Evolutionary conservation across 495 filamentous ascomycete genomes (phyloP), one percentile per base, ranked within the genome.

Genomic region (Neurospora intermedia): DNA sequence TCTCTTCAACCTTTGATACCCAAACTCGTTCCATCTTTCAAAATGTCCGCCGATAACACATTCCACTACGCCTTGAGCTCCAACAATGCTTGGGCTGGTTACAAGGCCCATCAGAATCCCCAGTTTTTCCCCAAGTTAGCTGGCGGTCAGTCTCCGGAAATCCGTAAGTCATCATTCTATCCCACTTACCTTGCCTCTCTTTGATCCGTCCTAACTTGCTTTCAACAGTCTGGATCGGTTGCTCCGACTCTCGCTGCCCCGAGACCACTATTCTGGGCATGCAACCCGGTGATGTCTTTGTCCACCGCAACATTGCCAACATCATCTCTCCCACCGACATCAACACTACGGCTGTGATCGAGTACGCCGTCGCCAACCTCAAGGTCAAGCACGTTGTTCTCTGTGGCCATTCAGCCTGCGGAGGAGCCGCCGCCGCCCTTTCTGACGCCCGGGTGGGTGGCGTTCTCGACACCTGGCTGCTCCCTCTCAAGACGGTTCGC

Each of bases 261-360:
- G 94, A 97, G 80, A 97, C 94, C 13, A 94, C 91, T 72, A 84
- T 97, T 76, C 86, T 94, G 6, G 89, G 90, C 75, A 87, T 94
- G 66, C 85, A 93, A 73, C 94, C 94, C 5, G 94, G 94, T 75
- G 93, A 97, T 76, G 90, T 97, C 75, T 97, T 97, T 81, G 91
- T 93, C 71, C 94, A 97, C 86, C 92, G 94, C 80, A 97, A 97
- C 85, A 96, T 97, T 81, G 94, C 93, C 80, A 97, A 97, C 84
- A 87, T 96, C 81, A 81, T 97, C 70, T 89, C 90, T 72, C 85
- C 91, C 15, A 88, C 88, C 77, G 94, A 97, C 81, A 87, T 96
- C 77, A 92, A 87, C 83, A 89, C 90, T 45, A 83, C 87, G 18
- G 87, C 88, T 72, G 94, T 96, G n/a, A 90, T 97, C 83, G 90